Base-by-base conservation (phyloP, 495 filamentous ascomycete species). In the Viridothelium virens region DNA sequence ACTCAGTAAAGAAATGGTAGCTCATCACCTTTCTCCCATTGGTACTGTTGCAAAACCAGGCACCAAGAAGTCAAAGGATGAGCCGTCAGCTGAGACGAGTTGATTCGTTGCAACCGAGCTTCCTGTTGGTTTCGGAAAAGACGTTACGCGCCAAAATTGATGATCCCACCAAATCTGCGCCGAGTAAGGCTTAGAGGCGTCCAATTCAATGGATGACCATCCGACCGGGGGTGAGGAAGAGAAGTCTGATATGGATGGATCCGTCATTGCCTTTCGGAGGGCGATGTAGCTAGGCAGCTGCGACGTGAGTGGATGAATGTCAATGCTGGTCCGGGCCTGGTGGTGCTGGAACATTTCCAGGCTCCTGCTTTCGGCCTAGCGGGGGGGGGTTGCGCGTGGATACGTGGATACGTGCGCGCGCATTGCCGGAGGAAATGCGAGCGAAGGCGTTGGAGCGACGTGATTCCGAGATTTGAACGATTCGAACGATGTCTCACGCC, bases 91-190 rank as follows among this genome's bases (percentile, higher is more conserved):
- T 59, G 31, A 59, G 36, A 59, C 53, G 7, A 59, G 10, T 33
- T 36, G 53, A 59, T 59, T 59, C 31, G 53, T 36, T 36, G 53
- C 31, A 36, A 31, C 25, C 31, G 53, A 59, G 53, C 31, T 7
- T 59, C 25, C 53, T 59, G 53, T 59, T 59, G 53, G 53, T 59
- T 36, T 59, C 53, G 53, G 53, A 36, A 59, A 5, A 59, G 7
- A 59, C 53, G 31, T 59, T 59, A 31, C 53, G 53, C 53, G 53
- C 53, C 53, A 36, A 59, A 59, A 34, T 36, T 10, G 53, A 36
- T 59, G 25, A 14, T 44, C 53, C 36, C 25, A 25, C 25, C 25
- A 25, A 16, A 18, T 18, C 48, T 53, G 5, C 16, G 5, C 48
- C 48, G 48, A 53, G 48, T 18, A 53, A 53, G 48, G 16, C 5